Conservation (phyloP, 2,329 filamentous ascomycete species). For the Phoma herbarum region DNA sequence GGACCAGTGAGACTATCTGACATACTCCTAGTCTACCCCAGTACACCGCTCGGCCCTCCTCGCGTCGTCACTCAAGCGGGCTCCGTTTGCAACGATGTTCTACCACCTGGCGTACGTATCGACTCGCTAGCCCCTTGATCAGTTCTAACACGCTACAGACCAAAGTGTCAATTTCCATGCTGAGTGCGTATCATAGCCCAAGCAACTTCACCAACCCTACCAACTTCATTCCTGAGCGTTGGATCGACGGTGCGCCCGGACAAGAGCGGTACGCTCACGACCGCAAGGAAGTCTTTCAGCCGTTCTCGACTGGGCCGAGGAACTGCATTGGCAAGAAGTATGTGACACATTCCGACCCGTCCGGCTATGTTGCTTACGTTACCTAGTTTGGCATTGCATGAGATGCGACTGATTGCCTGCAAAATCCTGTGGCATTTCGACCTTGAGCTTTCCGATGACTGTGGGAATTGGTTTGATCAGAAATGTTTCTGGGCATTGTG, state of each 20-base stretch:
- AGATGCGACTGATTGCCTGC: not conserved
- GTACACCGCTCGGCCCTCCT: too few species aligned
- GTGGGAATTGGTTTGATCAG: not conserved
- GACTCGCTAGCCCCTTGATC: too few species aligned
- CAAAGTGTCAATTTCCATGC: not conserved
- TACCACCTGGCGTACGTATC: too few species aligned
- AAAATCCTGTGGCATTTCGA: not conserved
- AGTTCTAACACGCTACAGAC: not conserved
- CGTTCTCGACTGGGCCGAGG: slow-evolving; percentile 41
- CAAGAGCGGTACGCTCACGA: slow-evolving; percentile 21
- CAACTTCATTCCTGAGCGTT: slow-evolving; percentile 54
- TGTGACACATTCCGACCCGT: too few species aligned
- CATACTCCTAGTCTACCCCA: too few species aligned
- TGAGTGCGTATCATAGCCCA: not conserved
- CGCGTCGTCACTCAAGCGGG: too few species aligned
- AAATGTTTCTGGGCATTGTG: not conserved
- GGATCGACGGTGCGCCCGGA: slow-evolving; percentile 37
- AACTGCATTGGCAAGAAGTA: slow-evolving; percentile 50
- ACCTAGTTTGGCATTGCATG: not conserved
- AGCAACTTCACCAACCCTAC: slow-evolving; percentile 49
- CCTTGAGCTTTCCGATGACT: not conserved
- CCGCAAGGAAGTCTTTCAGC: not conserved
- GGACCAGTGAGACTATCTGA: too few species aligned
- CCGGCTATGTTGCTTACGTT: not conserved
- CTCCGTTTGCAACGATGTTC: too few species aligned